Percentiles rank a stretch among this genome's conserved stretches.
Conservation (phyloP, 192 early-diverging fungal genomes). For the Allomyces macrogynus region DNA sequence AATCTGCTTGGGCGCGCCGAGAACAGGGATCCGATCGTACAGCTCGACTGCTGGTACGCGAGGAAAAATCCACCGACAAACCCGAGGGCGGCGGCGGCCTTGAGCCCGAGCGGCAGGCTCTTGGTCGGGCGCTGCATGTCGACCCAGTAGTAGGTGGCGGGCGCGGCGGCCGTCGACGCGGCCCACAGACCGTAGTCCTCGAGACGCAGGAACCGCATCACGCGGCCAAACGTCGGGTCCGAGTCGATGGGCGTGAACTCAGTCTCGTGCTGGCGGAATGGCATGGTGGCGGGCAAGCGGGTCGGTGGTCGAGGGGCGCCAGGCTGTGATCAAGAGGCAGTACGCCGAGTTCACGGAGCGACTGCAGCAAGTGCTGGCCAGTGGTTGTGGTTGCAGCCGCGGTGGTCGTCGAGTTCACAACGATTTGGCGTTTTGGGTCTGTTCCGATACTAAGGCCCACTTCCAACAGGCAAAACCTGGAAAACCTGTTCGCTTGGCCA, state of each 20-base stretch:
- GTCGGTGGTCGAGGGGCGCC: no score
- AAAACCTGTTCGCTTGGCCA: no score
- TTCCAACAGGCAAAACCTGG: no score
- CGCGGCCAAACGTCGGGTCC: not conserved
- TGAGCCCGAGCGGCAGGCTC: not conserved
- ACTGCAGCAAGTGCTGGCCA: no score
- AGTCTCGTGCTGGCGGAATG: not conserved
- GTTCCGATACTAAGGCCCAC: no score
- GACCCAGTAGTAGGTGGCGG: constrained; percentile 1
- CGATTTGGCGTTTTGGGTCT: no score
- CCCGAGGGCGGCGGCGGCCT: not conserved
- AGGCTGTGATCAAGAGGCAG: no score
- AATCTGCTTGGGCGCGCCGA: no score
- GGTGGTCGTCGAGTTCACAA: no score
- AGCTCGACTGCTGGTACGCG: not conserved
- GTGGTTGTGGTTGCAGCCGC: no score
- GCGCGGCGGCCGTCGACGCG: not conserved
- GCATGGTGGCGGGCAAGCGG: not conserved
- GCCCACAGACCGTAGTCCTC: not conserved
- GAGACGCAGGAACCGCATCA: not conserved
- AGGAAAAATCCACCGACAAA: not conserved
- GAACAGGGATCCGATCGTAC: not conserved
- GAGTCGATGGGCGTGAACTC: not conserved
- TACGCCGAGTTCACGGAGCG: no score
- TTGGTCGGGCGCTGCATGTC: not conserved